Conservation (phyloP, 2,329 filamentous ascomycete species). For the Botrytis cinerea region DNA sequence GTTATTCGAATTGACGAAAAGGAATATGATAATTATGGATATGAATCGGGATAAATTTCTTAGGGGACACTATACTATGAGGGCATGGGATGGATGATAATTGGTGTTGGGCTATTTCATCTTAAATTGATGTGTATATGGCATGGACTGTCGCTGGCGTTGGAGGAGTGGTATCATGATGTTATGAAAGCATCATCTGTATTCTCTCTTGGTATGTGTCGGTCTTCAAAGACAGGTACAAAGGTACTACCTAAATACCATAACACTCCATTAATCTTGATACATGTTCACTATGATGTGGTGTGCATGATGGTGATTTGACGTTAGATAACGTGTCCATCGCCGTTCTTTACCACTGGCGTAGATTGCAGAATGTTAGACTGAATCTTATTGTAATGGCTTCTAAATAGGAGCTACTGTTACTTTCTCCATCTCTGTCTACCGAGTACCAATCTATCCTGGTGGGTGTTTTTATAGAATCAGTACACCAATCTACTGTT, state of each 20-base stretch:
- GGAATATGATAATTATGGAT: constrained; percentile 5
- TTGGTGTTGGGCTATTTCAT: background rate
- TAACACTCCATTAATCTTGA: background rate
- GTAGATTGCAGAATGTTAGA: background rate
- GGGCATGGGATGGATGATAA: background rate
- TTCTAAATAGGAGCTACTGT: background rate
- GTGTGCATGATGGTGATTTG: background rate
- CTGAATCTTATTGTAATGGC: background rate
- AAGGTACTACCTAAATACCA: background rate
- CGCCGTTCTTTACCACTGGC: background rate
- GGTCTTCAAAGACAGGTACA: background rate
- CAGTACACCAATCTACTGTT: background rate
- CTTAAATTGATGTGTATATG: constrained; percentile 2
- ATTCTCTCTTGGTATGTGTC: background rate
- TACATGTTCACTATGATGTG: background rate
- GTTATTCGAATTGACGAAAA: background rate
- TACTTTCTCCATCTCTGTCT: background rate
- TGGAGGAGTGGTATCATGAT: background rate
- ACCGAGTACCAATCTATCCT: background rate
- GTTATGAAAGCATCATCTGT: background rate
- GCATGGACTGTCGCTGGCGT: background rate
- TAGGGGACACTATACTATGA: background rate
- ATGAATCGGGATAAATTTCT: background rate
- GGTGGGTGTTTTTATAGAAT: background rate
- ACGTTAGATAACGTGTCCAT: background rate